Conservation (phyloP, 768 basidiomycete species). For the Mycena haematopus region DNA sequence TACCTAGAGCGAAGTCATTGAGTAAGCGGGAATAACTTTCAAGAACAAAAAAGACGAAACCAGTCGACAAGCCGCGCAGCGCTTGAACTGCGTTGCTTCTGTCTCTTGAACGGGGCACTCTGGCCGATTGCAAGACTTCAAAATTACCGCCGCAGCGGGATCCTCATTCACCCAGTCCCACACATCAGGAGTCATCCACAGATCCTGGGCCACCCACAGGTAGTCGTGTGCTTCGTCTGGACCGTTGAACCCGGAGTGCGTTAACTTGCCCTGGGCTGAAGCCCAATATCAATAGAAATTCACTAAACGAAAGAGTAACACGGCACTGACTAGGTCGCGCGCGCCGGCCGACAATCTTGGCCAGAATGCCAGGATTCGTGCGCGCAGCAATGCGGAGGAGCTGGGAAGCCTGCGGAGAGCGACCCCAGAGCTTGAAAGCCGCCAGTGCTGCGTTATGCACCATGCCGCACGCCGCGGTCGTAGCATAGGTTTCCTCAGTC, state of each 20-base stretch:
- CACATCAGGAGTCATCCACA: conserved; percentile 37
- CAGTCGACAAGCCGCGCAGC: conserved; percentile 39
- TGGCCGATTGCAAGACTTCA: conserved; percentile 35
- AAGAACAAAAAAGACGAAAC: conserved; percentile 21
- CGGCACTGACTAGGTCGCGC: conserved; percentile 33
- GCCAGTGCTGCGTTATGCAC: conserved; percentile 39
- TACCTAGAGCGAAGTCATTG: conserved; percentile 14
- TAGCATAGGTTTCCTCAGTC: conserved; percentile 23
- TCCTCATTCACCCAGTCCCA: conserved; percentile 24
- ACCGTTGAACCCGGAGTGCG: conserved; percentile 33
- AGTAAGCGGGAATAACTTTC: not conserved
- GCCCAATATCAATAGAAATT: not conserved
- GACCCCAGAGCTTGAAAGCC: conserved; percentile 39
- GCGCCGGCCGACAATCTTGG: conserved; percentile 38
- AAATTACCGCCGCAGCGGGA: conserved; percentile 26
- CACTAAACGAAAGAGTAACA: not conserved
- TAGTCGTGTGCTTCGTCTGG: conserved; percentile 42
- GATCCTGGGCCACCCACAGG: conserved; percentile 40
- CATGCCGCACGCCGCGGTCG: conserved; percentile 16
- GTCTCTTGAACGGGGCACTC: conserved; percentile 33
- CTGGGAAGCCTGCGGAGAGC: conserved; percentile 35
- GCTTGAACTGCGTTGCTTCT: conserved; percentile 36
- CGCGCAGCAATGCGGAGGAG: conserved; percentile 36
- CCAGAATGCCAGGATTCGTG: conserved; percentile 36
- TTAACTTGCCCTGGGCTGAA: conserved; percentile 31